A percentile compares a stretch with the other conserved stretches of the same genome.
Conservation (phyloP, 257 asterid genomes). For the Nicotiana benthamiana region DNA sequence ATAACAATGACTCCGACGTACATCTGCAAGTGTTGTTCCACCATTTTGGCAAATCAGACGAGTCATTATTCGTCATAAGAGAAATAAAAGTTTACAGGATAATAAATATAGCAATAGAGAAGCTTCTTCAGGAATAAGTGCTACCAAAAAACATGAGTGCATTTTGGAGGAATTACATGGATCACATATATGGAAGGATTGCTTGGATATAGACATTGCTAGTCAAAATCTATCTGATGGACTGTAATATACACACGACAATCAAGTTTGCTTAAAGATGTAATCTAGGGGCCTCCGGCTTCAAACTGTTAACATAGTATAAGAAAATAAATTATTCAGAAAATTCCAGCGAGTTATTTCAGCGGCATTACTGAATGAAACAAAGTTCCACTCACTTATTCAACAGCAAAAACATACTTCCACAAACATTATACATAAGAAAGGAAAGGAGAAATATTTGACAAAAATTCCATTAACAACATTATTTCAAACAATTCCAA, state of each 20-base stretch:
- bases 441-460: background rate
- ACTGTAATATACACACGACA: background rate
- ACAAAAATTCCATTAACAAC: background rate
- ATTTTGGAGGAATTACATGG: background rate
- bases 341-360: background rate
- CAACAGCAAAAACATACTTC: background rate
- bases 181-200: background rate
- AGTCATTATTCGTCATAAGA: background rate
- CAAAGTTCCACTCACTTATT: background rate
- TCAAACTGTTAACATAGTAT: background rate
- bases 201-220: background rate
- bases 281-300: background rate
- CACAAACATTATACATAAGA: background rate
- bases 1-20: background rate
- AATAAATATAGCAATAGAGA: background rate
- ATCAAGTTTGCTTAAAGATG: background rate
- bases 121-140: background rate
- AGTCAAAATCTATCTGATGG: background rate
- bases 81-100: background rate
- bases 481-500: too few species aligned
- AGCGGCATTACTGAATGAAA: background rate
- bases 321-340: background rate
- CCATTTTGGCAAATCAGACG: background rate
- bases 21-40: background rate
- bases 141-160: background rate